phyloP scores from a whole-genome alignment of 257 asterid genomes.

The Gentiana straminea region DNA sequence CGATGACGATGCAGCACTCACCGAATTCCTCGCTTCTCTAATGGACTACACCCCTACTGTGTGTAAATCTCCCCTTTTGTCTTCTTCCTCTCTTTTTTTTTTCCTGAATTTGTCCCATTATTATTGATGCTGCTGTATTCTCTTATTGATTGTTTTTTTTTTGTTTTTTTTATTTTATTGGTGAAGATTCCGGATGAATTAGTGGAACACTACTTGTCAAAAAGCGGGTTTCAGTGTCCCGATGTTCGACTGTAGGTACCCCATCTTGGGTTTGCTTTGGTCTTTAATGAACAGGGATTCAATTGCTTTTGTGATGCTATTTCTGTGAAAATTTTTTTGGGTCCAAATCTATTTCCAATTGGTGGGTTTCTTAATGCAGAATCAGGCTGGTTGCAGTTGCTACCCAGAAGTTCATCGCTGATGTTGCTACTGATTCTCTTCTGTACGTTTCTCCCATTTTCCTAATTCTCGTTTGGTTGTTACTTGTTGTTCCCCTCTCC shows the following conservation, averaged over 20 bases:
- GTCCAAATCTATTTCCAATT: background rate
- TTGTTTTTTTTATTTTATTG: conserved; percentile 2
- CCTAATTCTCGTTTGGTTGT: background rate
- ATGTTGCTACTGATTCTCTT: conserved; percentile 94
- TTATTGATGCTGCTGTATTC: background rate
- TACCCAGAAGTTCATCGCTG: conserved; percentile 94
- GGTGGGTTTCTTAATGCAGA: conserved; percentile 35
- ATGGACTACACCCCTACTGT: conserved; percentile 97
- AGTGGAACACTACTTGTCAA: conserved; percentile 92
- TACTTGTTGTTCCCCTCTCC: background rate
- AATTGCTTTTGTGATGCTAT: background rate
- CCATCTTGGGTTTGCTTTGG: background rate
- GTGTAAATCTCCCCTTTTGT: background rate
- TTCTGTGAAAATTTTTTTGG: background rate
- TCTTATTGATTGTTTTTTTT: background rate
- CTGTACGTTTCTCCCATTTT: conserved; percentile 45
- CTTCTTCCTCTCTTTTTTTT: background rate
- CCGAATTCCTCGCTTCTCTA: conserved; percentile 84
- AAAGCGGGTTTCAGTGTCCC: conserved; percentile 94
- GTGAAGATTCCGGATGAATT: conserved; percentile 91
- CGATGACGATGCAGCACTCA: conserved; percentile 71
- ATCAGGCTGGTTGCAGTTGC: conserved; percentile 97
- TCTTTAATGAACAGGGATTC: background rate
- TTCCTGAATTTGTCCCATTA: background rate
- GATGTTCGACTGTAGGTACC: conserved; percentile 88